Conservation (phyloP, 2,329 filamentous ascomycete species). For the Ophiobolus disseminans region DNA sequence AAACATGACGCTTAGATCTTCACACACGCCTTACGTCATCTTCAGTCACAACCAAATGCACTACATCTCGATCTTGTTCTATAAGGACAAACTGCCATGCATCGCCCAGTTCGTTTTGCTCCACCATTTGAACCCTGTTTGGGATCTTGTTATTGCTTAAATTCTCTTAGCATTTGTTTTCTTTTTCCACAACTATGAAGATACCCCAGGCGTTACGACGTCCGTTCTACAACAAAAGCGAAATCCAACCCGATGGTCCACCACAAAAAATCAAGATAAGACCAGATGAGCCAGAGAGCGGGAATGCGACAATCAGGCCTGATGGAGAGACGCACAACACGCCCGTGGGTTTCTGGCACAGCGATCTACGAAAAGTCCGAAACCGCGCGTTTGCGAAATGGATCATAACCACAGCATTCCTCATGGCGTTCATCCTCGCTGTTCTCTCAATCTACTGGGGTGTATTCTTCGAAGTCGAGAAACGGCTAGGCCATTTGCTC, state of each 20-base stretch:
- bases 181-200: background rate
- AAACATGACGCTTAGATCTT: constrained; percentile 8
- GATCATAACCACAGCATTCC: constrained; percentile 54
- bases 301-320: constrained; percentile 8
- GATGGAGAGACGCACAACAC: constrained; percentile 26
- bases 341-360: constrained; percentile 58
- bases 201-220: constrained; percentile 1
- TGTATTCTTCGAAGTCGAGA: constrained; percentile 60
- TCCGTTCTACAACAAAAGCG: constrained; percentile 9
- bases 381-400: constrained; percentile 52
- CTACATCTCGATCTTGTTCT: background rate
- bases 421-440: constrained; percentile 63
- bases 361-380: constrained; percentile 48
- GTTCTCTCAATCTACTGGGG: constrained; percentile 69
- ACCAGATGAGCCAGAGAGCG: constrained; percentile 13
- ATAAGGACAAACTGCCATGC: constrained; percentile 2
- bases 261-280: background rate
- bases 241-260: constrained; percentile 5
- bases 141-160: background rate
- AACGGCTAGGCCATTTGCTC: constrained; percentile 52
- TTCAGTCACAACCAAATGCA: background rate
- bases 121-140: background rate
- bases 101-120: background rate
- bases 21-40: constrained; percentile 2
- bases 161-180: background rate